Evolutionary conservation across 345 rosid species (phyloP).

Genomic region (Gossypium longicalyx): DNA sequence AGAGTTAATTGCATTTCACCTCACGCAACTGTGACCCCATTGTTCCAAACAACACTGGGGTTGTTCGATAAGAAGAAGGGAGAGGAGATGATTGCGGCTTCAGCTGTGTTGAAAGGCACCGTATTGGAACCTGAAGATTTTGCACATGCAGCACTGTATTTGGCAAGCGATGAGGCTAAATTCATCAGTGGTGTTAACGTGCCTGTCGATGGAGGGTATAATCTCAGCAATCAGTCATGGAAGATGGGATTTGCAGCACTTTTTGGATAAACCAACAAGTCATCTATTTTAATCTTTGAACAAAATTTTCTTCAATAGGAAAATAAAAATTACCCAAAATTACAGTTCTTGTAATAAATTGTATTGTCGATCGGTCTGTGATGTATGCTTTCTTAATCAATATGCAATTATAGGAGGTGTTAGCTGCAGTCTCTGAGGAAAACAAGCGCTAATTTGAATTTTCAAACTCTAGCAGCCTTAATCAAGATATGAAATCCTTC

Average conservation of each 20-base stretch:
- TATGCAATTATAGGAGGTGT: no score
- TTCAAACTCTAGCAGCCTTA: no score
- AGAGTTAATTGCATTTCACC: slow-evolving; percentile 4
- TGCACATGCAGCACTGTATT: background rate
- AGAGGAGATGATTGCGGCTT: background rate
- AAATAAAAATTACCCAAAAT: no score
- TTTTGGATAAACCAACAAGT: background rate
- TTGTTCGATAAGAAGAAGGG: background rate
- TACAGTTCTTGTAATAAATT: no score
- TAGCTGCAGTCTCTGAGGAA: no score
- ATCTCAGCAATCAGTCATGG: slow-evolving; percentile 6
- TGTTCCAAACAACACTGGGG: background rate
- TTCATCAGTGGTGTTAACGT: background rate
- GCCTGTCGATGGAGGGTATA: slow-evolving; percentile 3
- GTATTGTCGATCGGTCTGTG: no score
- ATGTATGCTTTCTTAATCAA: no score
- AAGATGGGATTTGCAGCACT: background rate
- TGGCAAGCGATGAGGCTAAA: slow-evolving; percentile 14
- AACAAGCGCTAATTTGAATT: no score
- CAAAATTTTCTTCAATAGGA: no score
- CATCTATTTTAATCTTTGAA: no score
- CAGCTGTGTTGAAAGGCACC: background rate
- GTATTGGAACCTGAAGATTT: background rate
- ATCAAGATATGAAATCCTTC: no score
- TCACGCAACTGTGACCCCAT: background rate